Base-by-base conservation (phyloP, 495 filamentous ascomycete genomes). In the Penicillium bovifimosum region DNA sequence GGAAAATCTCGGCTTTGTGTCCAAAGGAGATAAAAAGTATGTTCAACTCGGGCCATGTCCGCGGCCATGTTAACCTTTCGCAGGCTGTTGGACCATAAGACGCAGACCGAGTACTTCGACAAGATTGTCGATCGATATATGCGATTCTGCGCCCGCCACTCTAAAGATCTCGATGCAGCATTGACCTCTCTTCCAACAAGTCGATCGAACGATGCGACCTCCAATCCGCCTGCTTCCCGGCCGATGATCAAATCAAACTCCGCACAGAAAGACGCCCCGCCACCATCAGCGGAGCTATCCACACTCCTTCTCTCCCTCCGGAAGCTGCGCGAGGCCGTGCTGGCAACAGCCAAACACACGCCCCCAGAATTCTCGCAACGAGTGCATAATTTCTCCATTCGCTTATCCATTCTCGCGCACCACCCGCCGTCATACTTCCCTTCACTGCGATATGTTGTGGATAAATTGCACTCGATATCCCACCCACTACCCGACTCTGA, bases 361-460 rank as follows among this genome's bases (percentile, higher is more conserved):
- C 70, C 74, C 1, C 45, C 70, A 50, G 72, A 76, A 43, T 90
- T 90, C 65, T 80, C 85, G 13, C 75, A 82, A 32, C 82, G 85
- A 47, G 86, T 83, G 26, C 83, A 88, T 60, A 74, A 86, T 44
- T 95, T 96, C 77, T 86, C 86, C 64, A 86, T 92, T 58, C 86
- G 90, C 42, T 73, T 90, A 14, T 82, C 88, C 5, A 88, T 98
- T 39, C 79, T 91, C 17, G 78, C 85, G 49, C 82, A 82, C 47
- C 84, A 92, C 53, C 82, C 80, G 55, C 90, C 95, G 46, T 91
- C 91, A 7, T 98, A 98, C 71, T 84, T 89, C 57, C 90, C 93
- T 1, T 88, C 93, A 20, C 75, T 97, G 27, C 78, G 86, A 16
- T 80, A 93, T 60, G 80, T 96, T 1, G 76, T 98, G 6, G 77